A percentile compares a stretch with the other conserved stretches of the same genome.
Evolutionary conservation across 768 basidiomycete species (phyloP).

Genomic region (Leccinum ochraceum): DNA sequence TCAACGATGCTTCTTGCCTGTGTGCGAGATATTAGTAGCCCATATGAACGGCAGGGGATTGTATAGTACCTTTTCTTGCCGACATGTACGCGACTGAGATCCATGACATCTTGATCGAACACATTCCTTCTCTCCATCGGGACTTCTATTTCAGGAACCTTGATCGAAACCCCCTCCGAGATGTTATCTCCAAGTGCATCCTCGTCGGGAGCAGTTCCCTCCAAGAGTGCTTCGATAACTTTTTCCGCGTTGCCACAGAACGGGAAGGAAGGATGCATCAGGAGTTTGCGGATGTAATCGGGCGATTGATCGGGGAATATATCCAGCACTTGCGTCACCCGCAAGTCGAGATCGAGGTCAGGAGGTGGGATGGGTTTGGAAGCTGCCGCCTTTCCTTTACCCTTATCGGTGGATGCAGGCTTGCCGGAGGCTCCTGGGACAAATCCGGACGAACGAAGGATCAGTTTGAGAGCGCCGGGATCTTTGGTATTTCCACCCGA

Average conservation of each 20-base stretch:
- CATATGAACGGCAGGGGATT: neutral
- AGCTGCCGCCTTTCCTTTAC: conserved; percentile 41
- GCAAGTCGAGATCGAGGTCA: conserved; percentile 52
- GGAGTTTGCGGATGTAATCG: conserved; percentile 57
- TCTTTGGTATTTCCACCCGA: conserved; percentile 28
- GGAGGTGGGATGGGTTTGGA: conserved; percentile 15
- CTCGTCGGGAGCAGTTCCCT: conserved; percentile 60
- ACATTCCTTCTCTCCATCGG: conserved; percentile 62
- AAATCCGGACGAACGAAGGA: conserved; percentile 62
- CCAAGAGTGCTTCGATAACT: conserved; percentile 72
- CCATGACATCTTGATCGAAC: conserved; percentile 73
- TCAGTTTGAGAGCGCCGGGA: conserved; percentile 61
- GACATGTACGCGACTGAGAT: conserved; percentile 54
- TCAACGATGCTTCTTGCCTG: conserved; percentile 45
- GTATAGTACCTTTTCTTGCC: conserved; percentile 66
- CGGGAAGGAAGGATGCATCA: conserved; percentile 46
- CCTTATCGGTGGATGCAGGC: conserved; percentile 28
- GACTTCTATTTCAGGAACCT: conserved; percentile 6
- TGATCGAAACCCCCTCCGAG: neutral
- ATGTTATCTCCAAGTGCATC: conserved; percentile 27
- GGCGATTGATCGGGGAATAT: conserved; percentile 66
- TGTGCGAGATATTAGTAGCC: conserved; percentile 6
- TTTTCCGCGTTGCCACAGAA: conserved; percentile 60
- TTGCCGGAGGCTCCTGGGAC: conserved; percentile 26
- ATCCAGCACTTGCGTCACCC: conserved; percentile 71